These are phyloP conservation scores for Herpetospermum pedunculosum DNA, from an alignment of 306 rosid species.

Conservation along the genomic window DNA sequence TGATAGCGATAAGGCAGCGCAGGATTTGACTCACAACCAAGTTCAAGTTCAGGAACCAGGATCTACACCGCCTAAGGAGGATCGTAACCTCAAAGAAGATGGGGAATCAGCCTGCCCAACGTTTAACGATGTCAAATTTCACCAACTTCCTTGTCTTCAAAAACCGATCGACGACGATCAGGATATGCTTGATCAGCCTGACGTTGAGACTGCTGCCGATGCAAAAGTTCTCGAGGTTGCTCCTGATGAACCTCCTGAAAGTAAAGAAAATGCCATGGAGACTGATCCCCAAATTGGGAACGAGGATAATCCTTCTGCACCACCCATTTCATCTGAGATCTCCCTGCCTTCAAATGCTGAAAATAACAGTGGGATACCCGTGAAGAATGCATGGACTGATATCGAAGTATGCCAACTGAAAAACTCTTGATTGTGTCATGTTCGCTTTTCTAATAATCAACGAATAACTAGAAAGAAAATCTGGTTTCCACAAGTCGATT, in stretches of 20 bases:
- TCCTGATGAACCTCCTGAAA: conserved; percentile 12
- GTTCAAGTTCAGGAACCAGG: not conserved
- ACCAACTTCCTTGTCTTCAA: not conserved
- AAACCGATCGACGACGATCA: conserved; percentile 15
- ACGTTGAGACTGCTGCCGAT: conserved; percentile 5
- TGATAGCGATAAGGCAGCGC: conserved; percentile 16
- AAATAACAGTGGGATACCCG: not conserved
- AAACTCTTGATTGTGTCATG: not conserved
- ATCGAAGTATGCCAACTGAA: not conserved
- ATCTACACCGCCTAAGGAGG: conserved; percentile 6
- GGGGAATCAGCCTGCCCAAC: conserved; percentile 6
- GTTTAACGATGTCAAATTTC: not conserved
- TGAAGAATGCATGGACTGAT: not conserved
- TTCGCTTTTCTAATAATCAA: not conserved
- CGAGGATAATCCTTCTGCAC: conserved; percentile 12
- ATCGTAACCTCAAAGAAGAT: conserved; percentile 8
- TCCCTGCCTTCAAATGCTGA: not conserved
- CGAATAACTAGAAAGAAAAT: not conserved
- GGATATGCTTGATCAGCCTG: conserved; percentile 17
- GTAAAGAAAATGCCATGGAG: conserved; percentile 9
- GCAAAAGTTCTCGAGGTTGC: conserved; percentile 3
- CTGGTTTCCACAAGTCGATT: not conserved
- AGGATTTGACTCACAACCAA: conserved; percentile 12
- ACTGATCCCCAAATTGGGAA: conserved; percentile 9
- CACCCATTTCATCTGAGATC: conserved; percentile 11